Percentiles rank a stretch among this genome's conserved stretches.
phyloP scores from a whole-genome alignment of 805 yeast genomes.

The Tetrapisispora taiwanensis region DNA sequence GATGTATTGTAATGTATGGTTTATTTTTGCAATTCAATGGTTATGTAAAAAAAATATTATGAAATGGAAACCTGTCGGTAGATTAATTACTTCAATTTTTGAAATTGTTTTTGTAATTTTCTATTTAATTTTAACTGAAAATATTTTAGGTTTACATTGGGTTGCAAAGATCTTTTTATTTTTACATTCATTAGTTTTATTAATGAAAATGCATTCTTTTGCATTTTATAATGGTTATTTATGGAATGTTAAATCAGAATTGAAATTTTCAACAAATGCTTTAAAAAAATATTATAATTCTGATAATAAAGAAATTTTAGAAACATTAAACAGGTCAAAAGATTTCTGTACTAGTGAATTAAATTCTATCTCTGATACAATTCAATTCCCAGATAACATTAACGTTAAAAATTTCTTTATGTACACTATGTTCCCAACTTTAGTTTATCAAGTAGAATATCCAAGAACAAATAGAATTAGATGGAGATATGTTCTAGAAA shows the following conservation, averaged over 20 bases:
- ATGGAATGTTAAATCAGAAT: conserved; percentile 52
- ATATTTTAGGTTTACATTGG: conserved; percentile 58
- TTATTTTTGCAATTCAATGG: conserved; percentile 50
- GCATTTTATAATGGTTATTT: conserved; percentile 87
- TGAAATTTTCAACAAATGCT: conserved; percentile 38
- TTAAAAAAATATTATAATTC: conserved; percentile 32
- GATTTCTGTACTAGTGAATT: conserved; percentile 68
- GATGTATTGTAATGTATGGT: conserved; percentile 64
- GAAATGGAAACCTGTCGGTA: conserved; percentile 57
- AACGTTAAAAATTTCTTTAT: conserved; percentile 54
- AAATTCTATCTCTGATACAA: conserved; percentile 38
- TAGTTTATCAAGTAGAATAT: conserved; percentile 72
- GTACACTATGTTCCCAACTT: conserved; percentile 82
- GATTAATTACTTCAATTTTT: conserved; percentile 46
- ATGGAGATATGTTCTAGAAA: conserved; percentile 56
- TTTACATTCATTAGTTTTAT: conserved; percentile 71
- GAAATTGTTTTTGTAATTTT: conserved; percentile 46
- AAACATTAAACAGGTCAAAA: conserved; percentile 38
- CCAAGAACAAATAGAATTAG: conserved; percentile 68
- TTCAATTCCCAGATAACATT: conserved; percentile 63
- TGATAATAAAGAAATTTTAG: conserved; percentile 21
- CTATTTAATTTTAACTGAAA: conserved; percentile 49
- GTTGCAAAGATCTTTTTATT: conserved; percentile 78
- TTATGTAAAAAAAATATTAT: conserved; percentile 37
- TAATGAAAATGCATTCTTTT: conserved; percentile 95